A percentile compares a stretch with the other conserved stretches of the same genome.
Conservation (phyloP, 2,329 filamentous ascomycete species). For the Elsinoe batatas region DNA sequence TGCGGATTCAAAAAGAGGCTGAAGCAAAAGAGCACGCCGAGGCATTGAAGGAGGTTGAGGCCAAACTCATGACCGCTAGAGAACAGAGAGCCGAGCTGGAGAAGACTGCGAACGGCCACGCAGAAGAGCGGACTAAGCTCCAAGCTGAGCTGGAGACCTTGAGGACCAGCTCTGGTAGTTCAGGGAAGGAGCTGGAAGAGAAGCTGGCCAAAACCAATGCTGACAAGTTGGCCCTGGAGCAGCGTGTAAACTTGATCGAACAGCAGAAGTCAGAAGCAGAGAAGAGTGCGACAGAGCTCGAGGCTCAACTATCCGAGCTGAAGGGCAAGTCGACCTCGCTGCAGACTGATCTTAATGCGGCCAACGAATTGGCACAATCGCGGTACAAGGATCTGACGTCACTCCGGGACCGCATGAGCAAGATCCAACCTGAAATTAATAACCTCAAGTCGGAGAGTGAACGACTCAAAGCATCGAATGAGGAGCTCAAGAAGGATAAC, state of each 20-base stretch:
- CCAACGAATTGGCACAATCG: slow-evolving; percentile 74
- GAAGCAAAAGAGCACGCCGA: slow-evolving; percentile 22
- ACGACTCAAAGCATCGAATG: slow-evolving; percentile 62
- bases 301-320: slow-evolving; percentile 58
- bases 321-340: slow-evolving; percentile 59
- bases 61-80: slow-evolving; percentile 41
- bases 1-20: slow-evolving; percentile 52
- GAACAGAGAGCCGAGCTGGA: slow-evolving; percentile 48
- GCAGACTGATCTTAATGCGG: slow-evolving; percentile 74
- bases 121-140: slow-evolving; percentile 14
- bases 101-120: slow-evolving; percentile 20
- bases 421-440: slow-evolving; percentile 77
- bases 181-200: slow-evolving; percentile 52
- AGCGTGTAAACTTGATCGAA: slow-evolving; percentile 58
- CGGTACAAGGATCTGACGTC: slow-evolving; percentile 83
- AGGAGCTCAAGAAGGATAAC: slow-evolving; percentile 57
- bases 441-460: slow-evolving; percentile 66
- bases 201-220: slow-evolving; percentile 42
- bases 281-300: slow-evolving; percentile 47
- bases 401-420: slow-evolving; percentile 67
- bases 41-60: slow-evolving; percentile 21
- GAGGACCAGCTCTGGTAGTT: slow-evolving; percentile 15
- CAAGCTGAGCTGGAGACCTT: slow-evolving; percentile 15
- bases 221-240: slow-evolving; percentile 48
- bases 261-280: slow-evolving; percentile 53